Percentiles rank a stretch among this genome's conserved stretches.
Conservation (phyloP, 345 rosid species). For the Sonneratia alba region DNA sequence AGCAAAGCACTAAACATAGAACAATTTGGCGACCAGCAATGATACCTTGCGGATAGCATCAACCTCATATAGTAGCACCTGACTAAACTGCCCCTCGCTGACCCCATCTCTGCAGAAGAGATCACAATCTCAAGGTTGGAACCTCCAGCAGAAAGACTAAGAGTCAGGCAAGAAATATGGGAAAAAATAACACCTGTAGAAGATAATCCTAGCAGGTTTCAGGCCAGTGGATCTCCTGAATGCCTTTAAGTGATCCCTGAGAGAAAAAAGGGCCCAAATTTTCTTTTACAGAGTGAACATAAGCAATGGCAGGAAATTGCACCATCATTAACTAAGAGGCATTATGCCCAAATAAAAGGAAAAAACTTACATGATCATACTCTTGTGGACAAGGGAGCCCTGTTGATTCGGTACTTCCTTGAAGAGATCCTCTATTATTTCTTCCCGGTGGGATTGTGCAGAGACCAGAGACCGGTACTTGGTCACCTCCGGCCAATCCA, state of each 20-base stretch:
- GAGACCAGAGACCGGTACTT: constrained; percentile 67
- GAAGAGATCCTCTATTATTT: constrained; percentile 62
- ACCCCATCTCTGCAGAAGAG: constrained; percentile 61
- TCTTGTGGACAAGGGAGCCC: constrained; percentile 20
- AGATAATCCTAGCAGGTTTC: constrained; percentile 50
- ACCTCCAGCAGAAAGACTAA: not conserved
- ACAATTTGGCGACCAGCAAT: not conserved
- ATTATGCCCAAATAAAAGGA: too few species aligned
- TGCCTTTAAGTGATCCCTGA: constrained; percentile 49
- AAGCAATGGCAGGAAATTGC: not conserved
- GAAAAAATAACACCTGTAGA: constrained; percentile 38
- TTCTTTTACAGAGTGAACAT: not conserved
- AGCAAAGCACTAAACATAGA: not conserved
- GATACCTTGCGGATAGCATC: constrained; percentile 47
- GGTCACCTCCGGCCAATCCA: constrained; percentile 82
- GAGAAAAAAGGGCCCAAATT: not conserved
- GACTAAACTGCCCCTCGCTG: constrained; percentile 64
- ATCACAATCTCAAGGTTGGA: not conserved
- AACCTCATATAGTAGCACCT: constrained; percentile 58
- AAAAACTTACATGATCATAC: constrained; percentile 52
- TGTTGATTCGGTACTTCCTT: constrained; percentile 23
- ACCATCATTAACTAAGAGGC: too few species aligned
- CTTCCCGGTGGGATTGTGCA: constrained; percentile 54
- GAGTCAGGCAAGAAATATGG: constrained; percentile 1
- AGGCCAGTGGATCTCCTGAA: constrained; percentile 28